Conservation (phyloP, 371 early-diverging fungal genomes). For the Mucor irregularis region DNA sequence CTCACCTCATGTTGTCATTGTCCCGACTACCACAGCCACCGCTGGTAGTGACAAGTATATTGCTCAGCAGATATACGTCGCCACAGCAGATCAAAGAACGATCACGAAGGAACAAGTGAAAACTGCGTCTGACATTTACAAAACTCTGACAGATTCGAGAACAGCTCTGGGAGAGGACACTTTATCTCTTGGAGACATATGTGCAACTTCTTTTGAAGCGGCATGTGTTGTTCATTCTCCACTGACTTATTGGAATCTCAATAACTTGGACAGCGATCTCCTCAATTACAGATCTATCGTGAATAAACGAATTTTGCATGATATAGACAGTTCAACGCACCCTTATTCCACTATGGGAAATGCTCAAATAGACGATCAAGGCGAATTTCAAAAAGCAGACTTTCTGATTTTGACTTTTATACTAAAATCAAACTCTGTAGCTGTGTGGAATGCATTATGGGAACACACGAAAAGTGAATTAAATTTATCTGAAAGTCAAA, state of each 20-base stretch:
- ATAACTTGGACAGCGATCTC: slow-evolving; percentile 15
- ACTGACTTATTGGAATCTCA: slow-evolving; percentile 48
- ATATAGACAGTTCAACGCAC: slow-evolving; percentile 41
- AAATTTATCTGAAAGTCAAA: neutral
- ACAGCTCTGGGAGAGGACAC: neutral
- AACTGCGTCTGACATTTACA: neutral
- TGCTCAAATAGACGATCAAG: slow-evolving; percentile 25
- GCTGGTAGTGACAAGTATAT: slow-evolving; percentile 2
- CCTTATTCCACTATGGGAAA: slow-evolving; percentile 57
- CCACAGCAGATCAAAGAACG: neutral
- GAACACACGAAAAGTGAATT: slow-evolving; percentile 16
- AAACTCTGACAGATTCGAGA: slow-evolving; percentile 1
- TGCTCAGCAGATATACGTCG: slow-evolving; percentile 38
- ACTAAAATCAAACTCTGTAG: slow-evolving; percentile 23
- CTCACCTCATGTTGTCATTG: slow-evolving; percentile 21
- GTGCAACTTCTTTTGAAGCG: slow-evolving; percentile 1
- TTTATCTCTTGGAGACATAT: neutral
- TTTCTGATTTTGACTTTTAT: slow-evolving; percentile 48
- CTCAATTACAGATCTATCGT: no score
- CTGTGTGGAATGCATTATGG: slow-evolving; percentile 52
- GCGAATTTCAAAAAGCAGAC: slow-evolving; percentile 41
- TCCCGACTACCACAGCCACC: slow-evolving; percentile 1
- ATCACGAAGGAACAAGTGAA: neutral
- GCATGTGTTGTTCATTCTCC: slow-evolving; percentile 62
- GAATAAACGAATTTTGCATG: no score